phyloP scores from a whole-genome alignment of 495 filamentous ascomycete genomes.

The Astrocystis sublimbata region DNA sequence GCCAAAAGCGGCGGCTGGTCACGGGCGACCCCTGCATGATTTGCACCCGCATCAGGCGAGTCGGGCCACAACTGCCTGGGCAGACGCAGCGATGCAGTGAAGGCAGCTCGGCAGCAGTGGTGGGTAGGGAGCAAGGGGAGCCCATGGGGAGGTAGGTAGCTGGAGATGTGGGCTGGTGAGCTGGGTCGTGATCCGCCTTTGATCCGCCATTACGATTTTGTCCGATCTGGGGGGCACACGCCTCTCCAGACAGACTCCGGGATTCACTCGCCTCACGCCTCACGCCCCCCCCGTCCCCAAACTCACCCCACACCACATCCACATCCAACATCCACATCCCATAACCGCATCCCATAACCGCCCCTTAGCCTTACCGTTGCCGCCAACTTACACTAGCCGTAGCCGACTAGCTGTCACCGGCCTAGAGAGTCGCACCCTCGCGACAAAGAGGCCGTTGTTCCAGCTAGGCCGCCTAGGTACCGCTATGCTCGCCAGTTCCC shows the following conservation, averaged over 20 bases:
- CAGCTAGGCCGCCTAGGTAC: conserved; percentile 9
- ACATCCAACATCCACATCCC: no score
- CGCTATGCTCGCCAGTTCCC: conserved; percentile 23
- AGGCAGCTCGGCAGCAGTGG: no score
- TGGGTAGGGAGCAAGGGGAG: no score
- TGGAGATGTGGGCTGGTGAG: no score
- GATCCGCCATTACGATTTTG: conserved; percentile 13
- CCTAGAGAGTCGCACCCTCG: neutral
- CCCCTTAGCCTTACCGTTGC: conserved; percentile 11
- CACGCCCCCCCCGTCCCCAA: neutral
- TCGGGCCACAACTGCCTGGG: conserved; percentile 4
- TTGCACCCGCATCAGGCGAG: conserved; percentile 2
- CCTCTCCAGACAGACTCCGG: neutral
- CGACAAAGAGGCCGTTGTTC: conserved; percentile 16
- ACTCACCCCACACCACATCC: conserved; percentile 5
- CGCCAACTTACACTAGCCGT: conserved; percentile 4
- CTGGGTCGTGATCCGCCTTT: conserved; percentile 8
- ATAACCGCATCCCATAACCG: no score
- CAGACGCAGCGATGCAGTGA: neutral
- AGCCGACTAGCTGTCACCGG: neutral
- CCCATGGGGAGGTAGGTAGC: no score
- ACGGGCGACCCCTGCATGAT: conserved; percentile 11
- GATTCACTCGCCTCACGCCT: no score
- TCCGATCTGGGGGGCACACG: conserved; percentile 6
- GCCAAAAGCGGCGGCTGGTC: neutral